phyloP scores from a whole-genome alignment of 345 rosid species.

The Jatropha curcas region DNA sequence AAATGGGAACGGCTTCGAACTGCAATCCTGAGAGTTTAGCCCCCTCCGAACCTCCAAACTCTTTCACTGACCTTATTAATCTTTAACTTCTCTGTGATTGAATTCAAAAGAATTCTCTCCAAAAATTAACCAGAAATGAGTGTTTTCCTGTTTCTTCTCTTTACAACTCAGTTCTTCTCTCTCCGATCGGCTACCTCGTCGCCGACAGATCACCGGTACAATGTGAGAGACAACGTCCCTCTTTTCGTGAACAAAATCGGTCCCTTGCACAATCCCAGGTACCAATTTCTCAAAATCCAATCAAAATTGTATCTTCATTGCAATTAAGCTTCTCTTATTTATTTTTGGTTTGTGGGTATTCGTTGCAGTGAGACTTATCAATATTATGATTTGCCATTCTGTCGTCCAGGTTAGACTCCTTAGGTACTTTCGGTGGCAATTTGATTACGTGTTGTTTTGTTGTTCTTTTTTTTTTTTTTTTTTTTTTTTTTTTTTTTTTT shows the following conservation, averaged over 20 bases:
- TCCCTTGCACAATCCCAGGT: slow-evolving; percentile 85
- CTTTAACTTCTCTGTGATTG: not conserved
- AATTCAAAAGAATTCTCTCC: not conserved
- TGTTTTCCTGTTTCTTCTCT: not conserved
- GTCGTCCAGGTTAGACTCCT: slow-evolving; percentile 72
- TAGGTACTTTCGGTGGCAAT: not conserved
- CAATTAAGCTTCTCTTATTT: not conserved
- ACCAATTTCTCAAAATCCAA: not conserved
- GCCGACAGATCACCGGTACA: slow-evolving; percentile 47
- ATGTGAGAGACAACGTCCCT: slow-evolving; percentile 67
- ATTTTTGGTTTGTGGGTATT: slow-evolving; percentile 10
- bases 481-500: too few species aligned
- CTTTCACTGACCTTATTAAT: not conserved
- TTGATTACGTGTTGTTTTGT: too few species aligned
- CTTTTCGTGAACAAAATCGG: slow-evolving; percentile 76
- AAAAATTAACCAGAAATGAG: slow-evolving; percentile 3
- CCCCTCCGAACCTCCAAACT: too few species aligned
- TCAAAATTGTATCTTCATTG: not conserved
- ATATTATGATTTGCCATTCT: slow-evolving; percentile 77
- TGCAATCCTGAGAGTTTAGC: too few species aligned
- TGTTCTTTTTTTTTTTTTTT: too few species aligned
- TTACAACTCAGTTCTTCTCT: slow-evolving; percentile 11
- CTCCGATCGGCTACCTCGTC: slow-evolving; percentile 32
- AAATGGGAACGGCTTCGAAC: too few species aligned
- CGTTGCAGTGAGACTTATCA: slow-evolving; percentile 87